Evolutionary conservation across 164 flowering plant genomes (phyloP).

Genomic region (Malania oleifera): DNA sequence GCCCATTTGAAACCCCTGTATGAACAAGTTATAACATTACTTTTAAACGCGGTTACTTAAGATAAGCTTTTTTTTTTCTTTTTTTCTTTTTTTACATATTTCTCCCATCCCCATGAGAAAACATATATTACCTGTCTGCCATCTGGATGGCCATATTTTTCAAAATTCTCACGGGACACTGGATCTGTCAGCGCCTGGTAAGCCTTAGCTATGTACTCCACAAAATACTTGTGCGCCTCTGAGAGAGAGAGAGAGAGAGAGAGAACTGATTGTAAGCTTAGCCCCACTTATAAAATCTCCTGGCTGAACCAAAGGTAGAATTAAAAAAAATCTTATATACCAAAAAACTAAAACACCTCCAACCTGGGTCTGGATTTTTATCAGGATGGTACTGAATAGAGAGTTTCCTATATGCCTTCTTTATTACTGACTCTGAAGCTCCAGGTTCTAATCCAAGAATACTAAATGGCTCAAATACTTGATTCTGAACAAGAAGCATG

Average conservation of each 20-base stretch:
- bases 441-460: slow-evolving; percentile 88
- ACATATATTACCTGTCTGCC: slow-evolving; percentile 73
- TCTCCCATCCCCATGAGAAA: slow-evolving; percentile 1
- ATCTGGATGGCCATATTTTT: slow-evolving; percentile 99
- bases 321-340: too few relatives aligned
- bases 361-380: slow-evolving; percentile 99
- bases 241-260: slow-evolving; percentile 19
- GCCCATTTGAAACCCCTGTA: slow-evolving; percentile 97
- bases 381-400: slow-evolving; percentile 98
- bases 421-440: slow-evolving; percentile 84
- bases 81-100: too few relatives aligned
- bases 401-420: slow-evolving; percentile 92
- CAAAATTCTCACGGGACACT: slow-evolving; percentile 88
- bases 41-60: too few relatives aligned
- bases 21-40: not conserved
- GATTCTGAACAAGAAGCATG: slow-evolving; percentile 34
- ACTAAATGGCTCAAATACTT: slow-evolving; percentile 85
- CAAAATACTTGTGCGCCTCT: slow-evolving; percentile 91
- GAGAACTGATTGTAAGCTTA: slow-evolving; percentile 9
- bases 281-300: not conserved
- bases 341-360: slow-evolving; percentile 21
- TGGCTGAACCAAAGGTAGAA: not conserved
- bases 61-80: too few relatives aligned
- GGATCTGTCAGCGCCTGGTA: slow-evolving; percentile 98
- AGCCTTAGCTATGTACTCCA: slow-evolving; percentile 93